Percentiles rank a stretch among this genome's conserved stretches.
Conservation (phyloP, 805 yeast genomes). For the Spathaspora hagerdaliae region DNA sequence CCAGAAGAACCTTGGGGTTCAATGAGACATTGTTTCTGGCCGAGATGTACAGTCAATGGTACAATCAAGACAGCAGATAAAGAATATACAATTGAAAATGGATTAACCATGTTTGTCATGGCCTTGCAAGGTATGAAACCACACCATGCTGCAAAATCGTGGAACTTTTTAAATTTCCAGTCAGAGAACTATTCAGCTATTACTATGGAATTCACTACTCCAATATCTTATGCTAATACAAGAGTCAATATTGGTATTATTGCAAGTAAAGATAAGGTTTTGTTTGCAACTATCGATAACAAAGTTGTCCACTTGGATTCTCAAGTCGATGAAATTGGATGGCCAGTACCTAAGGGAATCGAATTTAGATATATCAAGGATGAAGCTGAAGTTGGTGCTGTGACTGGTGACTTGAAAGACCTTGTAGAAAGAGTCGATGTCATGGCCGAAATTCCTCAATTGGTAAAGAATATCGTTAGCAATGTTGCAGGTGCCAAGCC, state of each 20-base stretch:
- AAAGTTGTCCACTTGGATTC: constrained; percentile 53
- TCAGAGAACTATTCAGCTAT: constrained; percentile 70
- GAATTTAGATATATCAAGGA: constrained; percentile 52
- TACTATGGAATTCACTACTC: constrained; percentile 94
- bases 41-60: constrained; percentile 74
- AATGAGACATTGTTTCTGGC: constrained; percentile 97
- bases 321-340: constrained; percentile 74
- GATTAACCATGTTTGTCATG: constrained; percentile 80
- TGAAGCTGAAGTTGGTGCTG: constrained; percentile 36
- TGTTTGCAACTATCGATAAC: constrained; percentile 64
- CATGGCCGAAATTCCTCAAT: constrained; percentile 93
- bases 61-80: constrained; percentile 42
- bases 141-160: constrained; percentile 94
- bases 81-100: constrained; percentile 30
- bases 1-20: constrained; percentile 88
- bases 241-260: constrained; percentile 78
- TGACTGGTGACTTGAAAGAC: constrained; percentile 56
- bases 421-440: constrained; percentile 92
- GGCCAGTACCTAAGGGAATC: constrained; percentile 80
- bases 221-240: constrained; percentile 80
- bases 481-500: constrained; percentile 97
- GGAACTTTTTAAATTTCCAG: constrained; percentile 93
- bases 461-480: constrained; percentile 87
- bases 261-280: constrained; percentile 57
- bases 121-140: constrained; percentile 99